Conservation (phyloP, 164 flowering plant species). For the Vitis riparia region DNA sequence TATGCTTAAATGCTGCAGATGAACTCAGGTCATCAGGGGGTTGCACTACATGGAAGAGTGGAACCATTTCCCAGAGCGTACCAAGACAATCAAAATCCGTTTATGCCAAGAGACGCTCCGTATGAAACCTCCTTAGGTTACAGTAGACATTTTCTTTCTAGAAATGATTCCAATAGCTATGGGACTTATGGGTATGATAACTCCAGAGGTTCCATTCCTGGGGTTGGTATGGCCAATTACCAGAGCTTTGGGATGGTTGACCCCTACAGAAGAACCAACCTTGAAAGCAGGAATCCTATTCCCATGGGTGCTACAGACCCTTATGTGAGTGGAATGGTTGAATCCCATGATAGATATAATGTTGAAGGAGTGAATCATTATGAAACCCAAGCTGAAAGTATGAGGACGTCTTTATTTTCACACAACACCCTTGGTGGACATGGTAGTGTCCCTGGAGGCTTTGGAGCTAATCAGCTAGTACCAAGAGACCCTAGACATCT, state of each 20-base stretch:
- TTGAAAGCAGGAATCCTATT: background rate
- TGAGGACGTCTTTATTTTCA: slow-evolving; percentile 6
- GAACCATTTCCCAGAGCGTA: slow-evolving; percentile 13
- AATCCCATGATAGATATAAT: slow-evolving; percentile 2
- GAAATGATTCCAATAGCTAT: slow-evolving; percentile 1
- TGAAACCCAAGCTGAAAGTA: slow-evolving; percentile 14
- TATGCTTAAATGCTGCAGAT: slow-evolving; percentile 17
- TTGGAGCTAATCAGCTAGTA: slow-evolving; percentile 13
- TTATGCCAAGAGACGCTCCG: slow-evolving; percentile 11
- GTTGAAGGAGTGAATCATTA: slow-evolving; percentile 1
- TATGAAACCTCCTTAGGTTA: slow-evolving; percentile 8
- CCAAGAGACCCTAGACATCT: slow-evolving; percentile 16
- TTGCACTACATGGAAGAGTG: slow-evolving; percentile 9
- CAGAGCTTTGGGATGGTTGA: slow-evolving; percentile 3
- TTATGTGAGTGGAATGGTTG: slow-evolving; percentile 3
- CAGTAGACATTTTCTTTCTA: slow-evolving; percentile 4
- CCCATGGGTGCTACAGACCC: slow-evolving; percentile 6
- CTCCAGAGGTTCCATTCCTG: slow-evolving; percentile 5
- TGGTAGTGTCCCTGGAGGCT: slow-evolving; percentile 2
- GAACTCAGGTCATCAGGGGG: slow-evolving; percentile 15
- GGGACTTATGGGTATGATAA: slow-evolving; percentile 1
- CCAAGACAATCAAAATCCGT: slow-evolving; percentile 10
- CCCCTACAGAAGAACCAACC: slow-evolving; percentile 7
- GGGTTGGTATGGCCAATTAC: background rate
- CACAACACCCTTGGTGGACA: slow-evolving; percentile 9